A percentile compares a stretch with the other conserved stretches of the same genome.
Evolutionary conservation across 371 early-diverging fungal species (phyloP).

Genomic region (Lichtheimia corymbifera): DNA sequence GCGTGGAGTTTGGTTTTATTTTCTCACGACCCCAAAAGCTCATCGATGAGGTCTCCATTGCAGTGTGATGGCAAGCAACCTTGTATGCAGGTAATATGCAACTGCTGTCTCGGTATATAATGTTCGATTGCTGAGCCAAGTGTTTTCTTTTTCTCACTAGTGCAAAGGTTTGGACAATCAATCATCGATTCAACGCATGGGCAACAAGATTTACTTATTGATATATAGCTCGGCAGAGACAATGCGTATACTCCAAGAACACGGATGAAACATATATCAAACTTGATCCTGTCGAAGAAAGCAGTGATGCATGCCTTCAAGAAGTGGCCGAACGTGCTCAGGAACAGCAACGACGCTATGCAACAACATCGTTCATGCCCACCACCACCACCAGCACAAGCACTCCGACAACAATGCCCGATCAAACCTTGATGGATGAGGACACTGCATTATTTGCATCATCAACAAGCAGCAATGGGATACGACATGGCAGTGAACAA

Average conservation of each 20-base stretch:
- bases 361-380: background rate
- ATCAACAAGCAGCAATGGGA: constrained; percentile 4
- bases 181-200: background rate
- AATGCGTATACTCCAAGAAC: constrained; percentile 49
- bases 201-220: background rate
- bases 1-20: too few relatives aligned
- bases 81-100: constrained; percentile 51
- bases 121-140: background rate
- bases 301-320: constrained; percentile 22
- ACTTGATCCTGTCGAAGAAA: constrained; percentile 36
- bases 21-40: background rate
- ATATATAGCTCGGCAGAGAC: constrained; percentile 41
- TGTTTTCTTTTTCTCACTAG: constrained; percentile 22
- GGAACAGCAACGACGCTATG: constrained; percentile 16
- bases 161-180: constrained; percentile 40
- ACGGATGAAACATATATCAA: constrained; percentile 50
- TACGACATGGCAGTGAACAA: background rate
- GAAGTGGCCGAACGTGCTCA: constrained; percentile 28
- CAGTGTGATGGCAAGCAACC: constrained; percentile 56
- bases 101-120: background rate
- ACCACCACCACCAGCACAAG: background rate
- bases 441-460: constrained; percentile 32
- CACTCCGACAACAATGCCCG: background rate
- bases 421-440: constrained; percentile 13
- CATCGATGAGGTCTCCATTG: background rate